These are phyloP conservation scores for Diaporthe eres DNA, from an alignment of 2,329 filamentous ascomycete genomes.

Conservation along the genomic window DNA sequence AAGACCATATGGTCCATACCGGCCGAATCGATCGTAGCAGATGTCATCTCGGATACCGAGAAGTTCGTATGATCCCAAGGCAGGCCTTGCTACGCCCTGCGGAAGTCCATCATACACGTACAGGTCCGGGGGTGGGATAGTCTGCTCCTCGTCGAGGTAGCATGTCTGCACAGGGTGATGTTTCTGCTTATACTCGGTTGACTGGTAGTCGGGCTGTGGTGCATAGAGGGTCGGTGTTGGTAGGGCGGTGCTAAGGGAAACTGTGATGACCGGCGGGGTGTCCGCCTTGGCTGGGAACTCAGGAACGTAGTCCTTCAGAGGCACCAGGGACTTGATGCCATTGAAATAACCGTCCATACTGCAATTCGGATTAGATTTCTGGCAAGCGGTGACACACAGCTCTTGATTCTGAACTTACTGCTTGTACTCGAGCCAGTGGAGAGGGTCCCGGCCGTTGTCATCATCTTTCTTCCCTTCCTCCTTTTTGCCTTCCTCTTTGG, in stretches of 20 bases:
- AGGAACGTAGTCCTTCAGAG: constrained; percentile 73
- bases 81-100: constrained; percentile 82
- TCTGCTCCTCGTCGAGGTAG: constrained; percentile 73
- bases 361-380: constrained; percentile 39
- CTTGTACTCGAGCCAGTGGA: constrained; percentile 57
- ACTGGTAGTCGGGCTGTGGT: constrained; percentile 77
- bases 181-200: constrained; percentile 66
- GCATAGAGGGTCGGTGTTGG: constrained; percentile 70
- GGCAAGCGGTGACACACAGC: background rate
- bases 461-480: background rate
- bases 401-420: constrained; percentile 54
- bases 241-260: constrained; percentile 51
- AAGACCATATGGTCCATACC: constrained; percentile 86
- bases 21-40: constrained; percentile 90
- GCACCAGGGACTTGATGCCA: constrained; percentile 79
- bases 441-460: constrained; percentile 45
- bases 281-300: constrained; percentile 74
- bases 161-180: constrained; percentile 71
- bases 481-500: constrained; percentile 46
- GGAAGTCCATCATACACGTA: constrained; percentile 80
- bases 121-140: constrained; percentile 71
- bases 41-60: constrained; percentile 83
- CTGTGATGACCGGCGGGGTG: constrained; percentile 50
- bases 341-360: constrained; percentile 88
- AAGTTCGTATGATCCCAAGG: constrained; percentile 81